These are phyloP conservation scores for Paraglomus brasilianum DNA, from an alignment of 192 early-diverging fungal species.

Conservation along the genomic window DNA sequence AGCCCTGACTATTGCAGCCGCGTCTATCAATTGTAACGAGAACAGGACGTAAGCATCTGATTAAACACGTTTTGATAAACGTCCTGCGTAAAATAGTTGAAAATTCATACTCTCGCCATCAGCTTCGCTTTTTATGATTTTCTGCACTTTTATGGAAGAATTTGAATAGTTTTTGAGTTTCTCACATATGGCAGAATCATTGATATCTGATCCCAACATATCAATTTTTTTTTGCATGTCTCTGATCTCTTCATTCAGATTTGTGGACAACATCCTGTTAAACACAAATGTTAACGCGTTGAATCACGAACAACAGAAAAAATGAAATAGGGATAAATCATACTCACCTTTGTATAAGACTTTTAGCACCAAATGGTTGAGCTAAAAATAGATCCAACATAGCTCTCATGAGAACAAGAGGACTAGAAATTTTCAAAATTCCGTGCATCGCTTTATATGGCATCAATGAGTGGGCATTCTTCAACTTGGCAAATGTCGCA, in stretches of 20 bases:
- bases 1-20: slow-evolving; percentile 23
- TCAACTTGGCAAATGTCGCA: slow-evolving; percentile 46
- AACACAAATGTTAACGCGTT: not conserved
- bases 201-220: slow-evolving; percentile 32
- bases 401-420: slow-evolving; percentile 54
- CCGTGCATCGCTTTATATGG: slow-evolving; percentile 51
- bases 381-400: slow-evolving; percentile 56
- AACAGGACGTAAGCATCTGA: not conserved
- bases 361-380: slow-evolving; percentile 52
- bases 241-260: slow-evolving; percentile 50
- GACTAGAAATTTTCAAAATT: slow-evolving; percentile 51
- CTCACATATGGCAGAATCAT: slow-evolving; percentile 43
- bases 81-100: not conserved
- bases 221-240: slow-evolving; percentile 49
- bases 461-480: slow-evolving; percentile 49
- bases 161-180: slow-evolving; percentile 52
- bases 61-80: not conserved
- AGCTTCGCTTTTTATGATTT: slow-evolving; percentile 28
- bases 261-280: slow-evolving; percentile 52
- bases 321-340: not conserved
- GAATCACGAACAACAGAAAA: not conserved
- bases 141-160: slow-evolving; percentile 28
- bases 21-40: too few species aligned
- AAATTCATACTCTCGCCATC: slow-evolving; percentile 7
- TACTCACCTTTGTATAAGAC: slow-evolving; percentile 46